Conservation (phyloP, 2,329 filamentous ascomycete species). For the Pseudonectria foliicola region DNA sequence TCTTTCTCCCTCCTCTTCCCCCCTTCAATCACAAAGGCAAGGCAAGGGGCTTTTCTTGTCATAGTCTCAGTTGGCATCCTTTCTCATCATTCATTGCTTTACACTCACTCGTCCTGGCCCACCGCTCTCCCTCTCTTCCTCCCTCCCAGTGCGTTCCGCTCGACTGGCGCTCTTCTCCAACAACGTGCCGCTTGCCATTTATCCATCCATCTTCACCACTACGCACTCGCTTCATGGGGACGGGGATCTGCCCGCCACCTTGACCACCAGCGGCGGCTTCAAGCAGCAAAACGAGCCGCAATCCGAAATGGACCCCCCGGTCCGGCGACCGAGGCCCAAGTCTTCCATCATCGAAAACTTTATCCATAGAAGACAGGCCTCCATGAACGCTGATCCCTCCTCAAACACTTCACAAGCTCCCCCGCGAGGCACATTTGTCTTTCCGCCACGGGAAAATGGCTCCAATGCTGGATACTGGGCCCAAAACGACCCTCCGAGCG, state of each 20-base stretch:
- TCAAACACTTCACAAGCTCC: conserved; percentile 15
- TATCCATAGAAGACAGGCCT: conserved; percentile 42
- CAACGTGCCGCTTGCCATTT: too few species aligned
- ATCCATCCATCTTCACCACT: too few species aligned
- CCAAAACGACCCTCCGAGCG: conserved; percentile 33
- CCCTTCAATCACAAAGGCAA: too few species aligned
- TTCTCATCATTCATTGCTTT: too few species aligned
- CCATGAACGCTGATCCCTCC: conserved; percentile 32
- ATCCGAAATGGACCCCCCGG: conserved; percentile 13
- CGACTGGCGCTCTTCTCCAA: too few species aligned
- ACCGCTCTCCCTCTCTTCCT: too few species aligned
- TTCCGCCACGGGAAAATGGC: conserved; percentile 20
- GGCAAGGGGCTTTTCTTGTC: too few species aligned
- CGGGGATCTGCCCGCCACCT: conserved; percentile 1
- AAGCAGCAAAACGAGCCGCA: background rate
- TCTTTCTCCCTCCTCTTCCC: too few species aligned
- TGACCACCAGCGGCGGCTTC: background rate
- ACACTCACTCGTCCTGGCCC: too few species aligned
- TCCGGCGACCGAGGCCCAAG: conserved; percentile 36
- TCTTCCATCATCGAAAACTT: conserved; percentile 44
- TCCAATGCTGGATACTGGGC: conserved; percentile 28
- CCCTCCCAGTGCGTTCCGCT: too few species aligned
- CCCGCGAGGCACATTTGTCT: conserved; percentile 14
- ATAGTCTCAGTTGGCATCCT: too few species aligned
- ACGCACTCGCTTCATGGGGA: too few species aligned